phyloP scores from a whole-genome alignment of 805 yeast species.

The Suhomyces pyralidae region DNA sequence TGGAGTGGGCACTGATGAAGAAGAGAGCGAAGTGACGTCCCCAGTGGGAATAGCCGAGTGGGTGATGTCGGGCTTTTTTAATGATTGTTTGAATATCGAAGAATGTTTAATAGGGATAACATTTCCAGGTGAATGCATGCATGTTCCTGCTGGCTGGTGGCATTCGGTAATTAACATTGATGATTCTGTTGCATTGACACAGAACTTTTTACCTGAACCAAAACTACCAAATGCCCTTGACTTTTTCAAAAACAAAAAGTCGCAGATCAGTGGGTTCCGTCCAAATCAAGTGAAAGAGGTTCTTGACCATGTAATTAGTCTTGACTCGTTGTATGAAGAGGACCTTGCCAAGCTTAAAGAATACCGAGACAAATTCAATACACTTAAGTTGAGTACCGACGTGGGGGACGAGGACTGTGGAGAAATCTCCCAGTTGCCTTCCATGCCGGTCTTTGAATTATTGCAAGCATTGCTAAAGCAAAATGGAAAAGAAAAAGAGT shows the following conservation, averaged over 20 bases:
- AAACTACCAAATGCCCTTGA: slow-evolving; percentile 59
- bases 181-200: slow-evolving; percentile 83
- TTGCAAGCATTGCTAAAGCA: slow-evolving; percentile 50
- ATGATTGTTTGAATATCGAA: slow-evolving; percentile 57
- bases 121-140: slow-evolving; percentile 77
- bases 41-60: slow-evolving; percentile 94
- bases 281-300: slow-evolving; percentile 46
- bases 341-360: slow-evolving; percentile 17
- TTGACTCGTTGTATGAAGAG: slow-evolving; percentile 7
- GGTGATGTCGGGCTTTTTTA: slow-evolving; percentile 79
- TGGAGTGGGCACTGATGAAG: slow-evolving; percentile 73
- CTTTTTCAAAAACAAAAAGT: slow-evolving; percentile 63
- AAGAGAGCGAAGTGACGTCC: slow-evolving; percentile 84
- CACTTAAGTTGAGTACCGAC: slow-evolving; percentile 15
- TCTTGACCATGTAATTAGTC: slow-evolving; percentile 21
- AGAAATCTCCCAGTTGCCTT: slow-evolving; percentile 40
- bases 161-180: slow-evolving; percentile 85
- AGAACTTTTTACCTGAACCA: slow-evolving; percentile 75
- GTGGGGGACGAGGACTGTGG: slow-evolving; percentile 64
- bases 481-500: slow-evolving; percentile 34
- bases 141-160: slow-evolving; percentile 98
- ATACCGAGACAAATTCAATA: slow-evolving; percentile 26
- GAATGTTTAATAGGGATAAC: slow-evolving; percentile 69
- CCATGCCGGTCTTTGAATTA: slow-evolving; percentile 60
- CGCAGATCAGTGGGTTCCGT: slow-evolving; percentile 80